Conservation (phyloP, 331 rosid genomes). For the Saraca asoca region DNA sequence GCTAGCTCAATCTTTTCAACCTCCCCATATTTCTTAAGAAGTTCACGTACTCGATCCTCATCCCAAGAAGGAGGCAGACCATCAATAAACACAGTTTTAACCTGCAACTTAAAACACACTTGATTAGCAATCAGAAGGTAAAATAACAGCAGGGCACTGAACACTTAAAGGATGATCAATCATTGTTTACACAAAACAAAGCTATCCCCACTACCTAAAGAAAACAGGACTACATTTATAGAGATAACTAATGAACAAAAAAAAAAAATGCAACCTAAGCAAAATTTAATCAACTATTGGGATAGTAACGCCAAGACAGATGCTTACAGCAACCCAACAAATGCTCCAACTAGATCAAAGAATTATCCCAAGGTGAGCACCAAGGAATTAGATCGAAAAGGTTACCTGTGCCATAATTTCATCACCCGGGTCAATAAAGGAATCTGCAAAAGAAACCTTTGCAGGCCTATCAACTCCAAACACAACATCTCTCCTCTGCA, state of each 20-base stretch:
- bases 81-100: conserved; percentile 95
- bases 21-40: conserved; percentile 82
- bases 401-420: conserved; percentile 98
- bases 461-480: conserved; percentile 99
- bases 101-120: conserved; percentile 57
- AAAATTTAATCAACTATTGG: neutral
- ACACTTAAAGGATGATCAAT: conserved; percentile 11
- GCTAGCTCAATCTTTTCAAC: conserved; percentile 93
- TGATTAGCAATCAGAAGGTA: conserved; percentile 31
- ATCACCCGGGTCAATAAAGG: conserved; percentile 99
- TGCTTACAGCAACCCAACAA: conserved; percentile 10
- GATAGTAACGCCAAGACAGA: conserved; percentile 11
- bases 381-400: conserved; percentile 31
- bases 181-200: neutral
- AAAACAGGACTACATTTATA: neutral
- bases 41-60: conserved; percentile 68
- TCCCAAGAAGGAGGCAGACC: conserved; percentile 95
- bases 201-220: conserved; percentile 4
- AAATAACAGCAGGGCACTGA: conserved; percentile 11
- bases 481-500: conserved; percentile 90
- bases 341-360: conserved; percentile 6
- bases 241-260: neutral
- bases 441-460: conserved; percentile 98
- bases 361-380: conserved; percentile 22
- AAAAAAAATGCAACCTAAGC: neutral